Conservation (phyloP, 441 rosid species). For the Erodium texanum region DNA sequence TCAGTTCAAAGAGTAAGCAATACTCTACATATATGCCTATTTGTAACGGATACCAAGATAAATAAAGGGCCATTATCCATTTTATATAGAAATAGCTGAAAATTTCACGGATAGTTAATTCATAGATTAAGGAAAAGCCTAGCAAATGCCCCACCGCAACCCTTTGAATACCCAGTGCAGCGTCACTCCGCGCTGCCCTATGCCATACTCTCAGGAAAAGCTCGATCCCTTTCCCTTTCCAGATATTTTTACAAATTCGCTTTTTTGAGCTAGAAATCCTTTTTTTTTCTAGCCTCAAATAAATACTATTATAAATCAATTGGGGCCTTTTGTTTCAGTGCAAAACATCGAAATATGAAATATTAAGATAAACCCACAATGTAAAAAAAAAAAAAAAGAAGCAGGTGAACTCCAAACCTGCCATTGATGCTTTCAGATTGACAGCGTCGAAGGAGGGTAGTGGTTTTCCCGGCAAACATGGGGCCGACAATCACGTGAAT, state of each 20-base stretch:
- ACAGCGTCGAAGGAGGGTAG: slow-evolving; percentile 56
- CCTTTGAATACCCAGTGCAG: too few relatives aligned
- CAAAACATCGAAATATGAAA: not conserved
- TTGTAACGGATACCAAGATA: too few relatives aligned
- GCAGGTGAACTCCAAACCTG: slow-evolving; percentile 35
- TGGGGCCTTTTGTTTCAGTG: not conserved
- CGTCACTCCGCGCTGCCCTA: too few relatives aligned
- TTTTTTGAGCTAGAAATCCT: too few relatives aligned
- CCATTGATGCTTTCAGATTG: slow-evolving; percentile 38
- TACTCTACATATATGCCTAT: not conserved
- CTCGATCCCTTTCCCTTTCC: too few relatives aligned
- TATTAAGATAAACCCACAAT: not conserved
- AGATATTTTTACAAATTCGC: too few relatives aligned
- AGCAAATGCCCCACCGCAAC: too few relatives aligned
- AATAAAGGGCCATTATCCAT: too few relatives aligned
- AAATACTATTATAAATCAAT: not conserved
- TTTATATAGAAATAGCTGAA: too few relatives aligned
- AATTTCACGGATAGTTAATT: too few relatives aligned
- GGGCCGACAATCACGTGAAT: slow-evolving; percentile 72
- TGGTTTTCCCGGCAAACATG: slow-evolving; percentile 68
- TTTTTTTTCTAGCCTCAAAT: not conserved
- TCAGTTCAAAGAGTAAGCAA: not conserved
- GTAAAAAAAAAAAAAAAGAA: slow-evolving; percentile 2
- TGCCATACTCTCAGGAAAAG: too few relatives aligned
- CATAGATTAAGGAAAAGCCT: too few relatives aligned